Evolutionary conservation across 345 rosid species (phyloP), one percentile per base, ranked within the genome.

Genomic region (Cardamine resedifolia): DNA sequence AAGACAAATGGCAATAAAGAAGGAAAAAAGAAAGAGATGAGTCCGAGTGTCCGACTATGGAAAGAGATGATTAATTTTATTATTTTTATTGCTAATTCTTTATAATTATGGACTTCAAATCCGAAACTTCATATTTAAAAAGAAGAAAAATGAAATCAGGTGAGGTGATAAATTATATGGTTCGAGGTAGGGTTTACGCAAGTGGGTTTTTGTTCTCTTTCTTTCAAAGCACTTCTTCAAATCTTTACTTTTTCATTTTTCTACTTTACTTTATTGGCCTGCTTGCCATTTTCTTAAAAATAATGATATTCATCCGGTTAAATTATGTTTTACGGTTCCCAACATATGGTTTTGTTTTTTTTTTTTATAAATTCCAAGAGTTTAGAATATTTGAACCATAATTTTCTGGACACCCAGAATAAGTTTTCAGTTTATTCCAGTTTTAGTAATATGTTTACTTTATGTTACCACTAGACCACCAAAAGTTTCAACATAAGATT

Each of bases 201-300:
- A 52, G 69, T 71, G 62, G 62, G 43, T 39, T 39, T 34, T 28
- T 52, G 75, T 60, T 24, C 11, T 38, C 59, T 49, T 70, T 59
- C 64, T 44, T 30, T n/a, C 34, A 11, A 24, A 45, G 34, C 34
- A 69, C 34, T 58, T 58, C 55, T 57, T 57, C 64, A 44, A 23
- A 69, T 58, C 47, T 57, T 68, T 69, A 58, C 50, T 58, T 68
- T 31, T 15, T 18, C 1, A 1, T 1, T 36, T 5, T 34, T 26
- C 15, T 7, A 24, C 68, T 71, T 51, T 38, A 31, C 75, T 72
- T 72, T 72, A 51, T 52, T 62, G 69, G 69, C 76, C 44, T 72
- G 69, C 69, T 63, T 63, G 61, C 44, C 19, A 72, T 52, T 24
- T 41, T 62, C 41, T 36, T 9, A 2, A 33, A 10, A 33, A 10